Percentiles rank a stretch among this genome's conserved stretches.
Evolutionary conservation across 2,329 filamentous ascomycete species (phyloP).

Genomic region (Xylaria sp.): DNA sequence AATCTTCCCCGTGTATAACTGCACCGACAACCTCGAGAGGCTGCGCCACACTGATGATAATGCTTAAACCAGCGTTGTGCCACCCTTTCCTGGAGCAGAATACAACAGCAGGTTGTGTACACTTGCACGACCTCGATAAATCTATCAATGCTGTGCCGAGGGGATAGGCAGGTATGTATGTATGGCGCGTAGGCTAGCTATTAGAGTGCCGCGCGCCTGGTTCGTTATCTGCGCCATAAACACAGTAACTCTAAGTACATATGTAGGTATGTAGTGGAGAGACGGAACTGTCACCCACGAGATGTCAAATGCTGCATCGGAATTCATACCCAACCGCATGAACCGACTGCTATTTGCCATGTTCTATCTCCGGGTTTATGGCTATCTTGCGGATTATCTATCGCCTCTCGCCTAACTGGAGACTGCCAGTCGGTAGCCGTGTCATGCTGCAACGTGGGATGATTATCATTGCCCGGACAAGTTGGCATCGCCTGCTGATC

Average conservation of each 20-base stretch:
- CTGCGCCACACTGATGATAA: constrained; percentile 20
- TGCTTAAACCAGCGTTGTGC: constrained; percentile 13
- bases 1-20: not conserved
- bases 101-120: not conserved
- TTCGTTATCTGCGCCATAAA: not conserved
- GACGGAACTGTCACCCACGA: not conserved
- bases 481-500: constrained; percentile 7
- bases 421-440: not conserved
- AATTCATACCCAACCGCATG: constrained; percentile 23
- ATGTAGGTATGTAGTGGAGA: too few relatives aligned
- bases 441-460: not conserved
- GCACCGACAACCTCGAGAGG: constrained; percentile 11
- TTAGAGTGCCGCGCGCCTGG: not conserved
- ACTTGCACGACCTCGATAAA: not conserved
- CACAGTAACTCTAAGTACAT: too few relatives aligned
- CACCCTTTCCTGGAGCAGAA: constrained; percentile 4
- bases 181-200: not conserved
- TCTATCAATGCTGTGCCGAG: not conserved
- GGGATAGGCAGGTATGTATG: too few relatives aligned
- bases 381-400: constrained; percentile 14
- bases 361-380: not conserved
- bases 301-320: not conserved
- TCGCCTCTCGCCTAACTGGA: not conserved
- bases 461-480: constrained; percentile 1
- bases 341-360: not conserved